Percentiles rank a stretch among this genome's conserved stretches.
Evolutionary conservation across 2,329 filamentous ascomycete species (phyloP).

Genomic region (Balansia obtecta): DNA sequence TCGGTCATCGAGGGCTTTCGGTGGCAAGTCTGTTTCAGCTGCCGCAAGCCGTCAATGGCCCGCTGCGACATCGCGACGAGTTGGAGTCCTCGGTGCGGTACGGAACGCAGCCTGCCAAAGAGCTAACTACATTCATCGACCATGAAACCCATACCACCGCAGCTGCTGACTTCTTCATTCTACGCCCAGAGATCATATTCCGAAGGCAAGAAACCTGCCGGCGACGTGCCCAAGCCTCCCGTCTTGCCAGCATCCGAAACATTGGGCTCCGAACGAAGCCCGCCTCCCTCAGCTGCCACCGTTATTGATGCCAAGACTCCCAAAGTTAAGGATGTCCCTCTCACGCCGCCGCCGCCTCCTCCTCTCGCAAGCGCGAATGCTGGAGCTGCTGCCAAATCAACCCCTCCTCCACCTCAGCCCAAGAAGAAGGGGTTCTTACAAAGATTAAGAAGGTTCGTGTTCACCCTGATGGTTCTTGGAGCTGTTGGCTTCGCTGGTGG

Average conservation of each 20-base stretch:
- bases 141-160: background rate
- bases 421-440: constrained; percentile 55
- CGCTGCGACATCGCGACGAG: constrained; percentile 22
- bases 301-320: constrained; percentile 12
- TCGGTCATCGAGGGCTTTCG: constrained; percentile 49
- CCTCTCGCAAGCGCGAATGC: background rate
- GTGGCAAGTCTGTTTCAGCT: constrained; percentile 40
- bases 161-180: background rate
- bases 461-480: constrained; percentile 65
- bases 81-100: constrained; percentile 19
- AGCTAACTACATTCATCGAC: background rate
- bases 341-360: constrained; percentile 18
- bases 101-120: constrained; percentile 7
- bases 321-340: constrained; percentile 17
- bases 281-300: constrained; percentile 23
- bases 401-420: constrained; percentile 21
- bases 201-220: constrained; percentile 38
- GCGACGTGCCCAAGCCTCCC: constrained; percentile 34
- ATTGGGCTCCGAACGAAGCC: constrained; percentile 32
- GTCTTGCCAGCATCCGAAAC: constrained; percentile 43
- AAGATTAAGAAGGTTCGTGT: constrained; percentile 63
- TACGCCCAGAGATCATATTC: constrained; percentile 41
- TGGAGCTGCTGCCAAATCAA: constrained; percentile 5
- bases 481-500: constrained; percentile 74
- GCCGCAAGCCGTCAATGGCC: constrained; percentile 48